Conservation (phyloP, 1,139 yeast species). For the Casaregolazyma lundiana region DNA sequence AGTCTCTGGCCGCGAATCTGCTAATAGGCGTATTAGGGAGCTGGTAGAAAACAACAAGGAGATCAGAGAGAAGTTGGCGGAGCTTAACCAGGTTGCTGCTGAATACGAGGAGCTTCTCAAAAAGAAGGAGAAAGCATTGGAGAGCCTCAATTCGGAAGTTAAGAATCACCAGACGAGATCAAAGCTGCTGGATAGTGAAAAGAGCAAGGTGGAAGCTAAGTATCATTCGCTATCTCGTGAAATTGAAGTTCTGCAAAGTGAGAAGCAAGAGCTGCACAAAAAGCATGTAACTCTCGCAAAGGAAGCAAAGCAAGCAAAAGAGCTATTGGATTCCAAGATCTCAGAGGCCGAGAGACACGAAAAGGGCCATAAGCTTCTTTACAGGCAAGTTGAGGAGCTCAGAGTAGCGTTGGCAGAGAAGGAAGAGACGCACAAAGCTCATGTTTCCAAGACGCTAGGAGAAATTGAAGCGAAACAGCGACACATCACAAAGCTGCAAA, state of each 20-base stretch:
- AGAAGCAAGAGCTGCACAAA: slow-evolving; percentile 26
- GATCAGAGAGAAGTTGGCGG: slow-evolving; percentile 38
- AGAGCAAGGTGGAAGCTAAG: slow-evolving; percentile 19
- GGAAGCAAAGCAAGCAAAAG: slow-evolving; percentile 26
- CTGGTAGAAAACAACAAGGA: slow-evolving; percentile 48
- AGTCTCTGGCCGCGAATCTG: slow-evolving; percentile 33
- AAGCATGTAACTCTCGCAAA: slow-evolving; percentile 28
- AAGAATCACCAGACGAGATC: slow-evolving; percentile 26
- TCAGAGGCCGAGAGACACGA: slow-evolving; percentile 25
- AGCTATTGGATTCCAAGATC: slow-evolving; percentile 28
- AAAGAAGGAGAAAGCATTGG: slow-evolving; percentile 34
- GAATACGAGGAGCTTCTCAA: slow-evolving; percentile 33
- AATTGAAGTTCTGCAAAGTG: slow-evolving; percentile 20
- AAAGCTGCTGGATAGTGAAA: slow-evolving; percentile 20
- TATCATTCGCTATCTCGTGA: slow-evolving; percentile 18
- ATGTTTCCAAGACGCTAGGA: slow-evolving; percentile 20
- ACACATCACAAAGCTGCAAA: slow-evolving; percentile 22
- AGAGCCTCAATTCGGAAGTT: slow-evolving; percentile 25
- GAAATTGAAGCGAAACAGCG: slow-evolving; percentile 27
- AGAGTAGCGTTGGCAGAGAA: slow-evolving; percentile 25
- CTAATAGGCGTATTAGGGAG: slow-evolving; percentile 41
- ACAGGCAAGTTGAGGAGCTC: slow-evolving; percentile 23
- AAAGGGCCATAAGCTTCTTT: slow-evolving; percentile 23
- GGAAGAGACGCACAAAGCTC: slow-evolving; percentile 25
- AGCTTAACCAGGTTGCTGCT: slow-evolving; percentile 36